A percentile compares a stretch with the other conserved stretches of the same genome.
Conservation (phyloP, 306 rosid genomes). For the Urtica urens region DNA sequence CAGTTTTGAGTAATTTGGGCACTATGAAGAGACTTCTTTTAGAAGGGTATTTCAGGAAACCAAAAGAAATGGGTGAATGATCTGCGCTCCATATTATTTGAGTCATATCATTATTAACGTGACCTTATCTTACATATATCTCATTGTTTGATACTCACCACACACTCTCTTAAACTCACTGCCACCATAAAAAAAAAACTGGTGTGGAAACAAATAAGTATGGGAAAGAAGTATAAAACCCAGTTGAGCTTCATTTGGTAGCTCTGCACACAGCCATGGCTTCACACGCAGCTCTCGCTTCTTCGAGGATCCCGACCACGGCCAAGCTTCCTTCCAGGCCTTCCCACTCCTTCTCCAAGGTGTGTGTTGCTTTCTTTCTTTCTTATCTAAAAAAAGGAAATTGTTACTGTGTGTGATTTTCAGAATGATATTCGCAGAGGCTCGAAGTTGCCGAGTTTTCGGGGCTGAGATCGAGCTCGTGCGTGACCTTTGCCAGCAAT, state of each 20-base stretch:
- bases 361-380: constrained; percentile 42
- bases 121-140: constrained; percentile 61
- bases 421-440: constrained; percentile 34
- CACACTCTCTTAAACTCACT: constrained; percentile 32
- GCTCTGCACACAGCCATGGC: constrained; percentile 66
- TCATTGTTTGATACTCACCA: constrained; percentile 51
- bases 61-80: constrained; percentile 1
- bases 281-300: constrained; percentile 84
- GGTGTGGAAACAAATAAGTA: neutral
- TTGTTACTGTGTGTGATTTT: neutral
- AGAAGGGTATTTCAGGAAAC: constrained; percentile 27
- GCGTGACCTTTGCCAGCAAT: constrained; percentile 43
- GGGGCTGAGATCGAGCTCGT: constrained; percentile 61
- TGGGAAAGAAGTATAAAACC: neutral
- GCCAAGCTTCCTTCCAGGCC: constrained; percentile 66
- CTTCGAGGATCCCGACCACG: constrained; percentile 62
- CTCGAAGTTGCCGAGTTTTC: constrained; percentile 70
- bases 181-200: constrained; percentile 18
- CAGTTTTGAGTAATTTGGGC: no score
- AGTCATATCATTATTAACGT: constrained; percentile 12
- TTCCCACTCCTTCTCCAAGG: constrained; percentile 47
- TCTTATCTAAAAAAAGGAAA: neutral
- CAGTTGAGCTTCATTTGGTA: neutral
- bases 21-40: no score
- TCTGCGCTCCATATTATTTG: constrained; percentile 42